Evolutionary conservation across 176 grass and related monocot genomes (phyloP).

Genomic region (Elymus sibiricus): DNA sequence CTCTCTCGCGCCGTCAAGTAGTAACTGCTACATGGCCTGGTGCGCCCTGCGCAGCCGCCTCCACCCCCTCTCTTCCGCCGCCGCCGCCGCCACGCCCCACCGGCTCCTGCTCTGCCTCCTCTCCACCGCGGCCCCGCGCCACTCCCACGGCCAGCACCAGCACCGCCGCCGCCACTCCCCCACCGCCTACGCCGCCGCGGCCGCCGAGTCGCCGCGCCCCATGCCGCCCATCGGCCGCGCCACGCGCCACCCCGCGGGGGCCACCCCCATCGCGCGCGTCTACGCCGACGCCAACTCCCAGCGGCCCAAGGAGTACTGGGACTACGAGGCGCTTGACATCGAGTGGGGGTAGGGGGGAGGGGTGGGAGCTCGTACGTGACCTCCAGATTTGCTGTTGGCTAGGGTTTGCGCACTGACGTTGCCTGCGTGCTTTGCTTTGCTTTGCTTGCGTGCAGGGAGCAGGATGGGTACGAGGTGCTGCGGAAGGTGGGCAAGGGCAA

Average conservation of each 20-base stretch:
- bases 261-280: conserved; percentile 55
- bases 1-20: not conserved
- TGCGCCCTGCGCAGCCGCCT: conserved; percentile 42
- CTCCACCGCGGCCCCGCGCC: conserved; percentile 24
- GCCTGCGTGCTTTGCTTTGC: not conserved
- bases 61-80: conserved; percentile 15
- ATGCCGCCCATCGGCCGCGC: conserved; percentile 66
- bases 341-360: conserved; percentile 66
- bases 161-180: conserved; percentile 26
- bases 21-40: conserved; percentile 54
- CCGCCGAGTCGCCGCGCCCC: conserved; percentile 28
- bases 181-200: not conserved
- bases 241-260: conserved; percentile 42
- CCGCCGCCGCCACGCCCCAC: conserved; percentile 29
- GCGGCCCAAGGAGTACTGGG: conserved; percentile 80
- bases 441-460: conserved; percentile 46
- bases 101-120: conserved; percentile 22
- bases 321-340: conserved; percentile 87
- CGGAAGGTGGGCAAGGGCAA: conserved; percentile 91
- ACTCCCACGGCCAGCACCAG: conserved; percentile 18
- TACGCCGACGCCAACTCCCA: conserved; percentile 70
- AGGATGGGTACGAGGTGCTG: conserved; percentile 81
- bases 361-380: not conserved
- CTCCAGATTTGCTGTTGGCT: not conserved
- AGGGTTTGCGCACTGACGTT: conserved; percentile 14